A percentile compares a stretch with the other conserved stretches of the same genome.
phyloP scores from a whole-genome alignment of 192 early-diverging fungal genomes.

The Backusella psychrophila region DNA sequence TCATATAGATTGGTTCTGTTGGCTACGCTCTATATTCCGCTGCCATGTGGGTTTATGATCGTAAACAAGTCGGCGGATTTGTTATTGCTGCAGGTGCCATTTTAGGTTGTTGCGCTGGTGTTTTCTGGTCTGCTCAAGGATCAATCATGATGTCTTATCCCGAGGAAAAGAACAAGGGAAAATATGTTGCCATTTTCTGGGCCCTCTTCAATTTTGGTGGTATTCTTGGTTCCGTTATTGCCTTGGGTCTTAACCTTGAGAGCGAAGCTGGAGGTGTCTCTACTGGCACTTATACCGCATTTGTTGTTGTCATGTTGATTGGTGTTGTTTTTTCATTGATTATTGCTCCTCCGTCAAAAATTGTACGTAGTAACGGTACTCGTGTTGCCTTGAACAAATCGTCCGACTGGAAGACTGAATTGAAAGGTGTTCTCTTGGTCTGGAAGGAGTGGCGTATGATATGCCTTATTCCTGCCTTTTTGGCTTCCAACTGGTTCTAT shows the following conservation, averaged over 20 bases:
- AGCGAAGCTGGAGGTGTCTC: slow-evolving; percentile 29
- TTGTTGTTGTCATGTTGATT: slow-evolving; percentile 34
- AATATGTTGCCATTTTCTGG: slow-evolving; percentile 49
- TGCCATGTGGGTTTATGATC: slow-evolving; percentile 56
- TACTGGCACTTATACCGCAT: slow-evolving; percentile 30
- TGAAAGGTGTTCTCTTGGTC: slow-evolving; percentile 44
- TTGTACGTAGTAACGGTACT: slow-evolving; percentile 65
- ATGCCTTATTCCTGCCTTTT: slow-evolving; percentile 61
- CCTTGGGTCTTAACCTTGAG: slow-evolving; percentile 34
- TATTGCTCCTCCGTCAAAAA: slow-evolving; percentile 40
- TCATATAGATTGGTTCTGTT: slow-evolving; percentile 47
- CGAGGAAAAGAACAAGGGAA: slow-evolving; percentile 75
- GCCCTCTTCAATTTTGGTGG: slow-evolving; percentile 80
- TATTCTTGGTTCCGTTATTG: slow-evolving; percentile 73
- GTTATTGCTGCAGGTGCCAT: slow-evolving; percentile 76
- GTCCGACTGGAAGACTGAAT: slow-evolving; percentile 58
- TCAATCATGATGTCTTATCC: slow-evolving; percentile 87
- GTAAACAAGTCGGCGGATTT: slow-evolving; percentile 52
- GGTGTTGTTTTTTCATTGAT: slow-evolving; percentile 12
- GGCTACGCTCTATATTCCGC: slow-evolving; percentile 73
- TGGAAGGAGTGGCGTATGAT: slow-evolving; percentile 65
- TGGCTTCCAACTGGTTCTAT: slow-evolving; percentile 80
- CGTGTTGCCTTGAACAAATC: slow-evolving; percentile 58
- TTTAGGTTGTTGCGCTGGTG: slow-evolving; percentile 78
- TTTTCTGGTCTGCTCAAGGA: slow-evolving; percentile 74